Conservation (phyloP, 1,284 basidiomycete genomes). For the Marasmius tenuissimus region DNA sequence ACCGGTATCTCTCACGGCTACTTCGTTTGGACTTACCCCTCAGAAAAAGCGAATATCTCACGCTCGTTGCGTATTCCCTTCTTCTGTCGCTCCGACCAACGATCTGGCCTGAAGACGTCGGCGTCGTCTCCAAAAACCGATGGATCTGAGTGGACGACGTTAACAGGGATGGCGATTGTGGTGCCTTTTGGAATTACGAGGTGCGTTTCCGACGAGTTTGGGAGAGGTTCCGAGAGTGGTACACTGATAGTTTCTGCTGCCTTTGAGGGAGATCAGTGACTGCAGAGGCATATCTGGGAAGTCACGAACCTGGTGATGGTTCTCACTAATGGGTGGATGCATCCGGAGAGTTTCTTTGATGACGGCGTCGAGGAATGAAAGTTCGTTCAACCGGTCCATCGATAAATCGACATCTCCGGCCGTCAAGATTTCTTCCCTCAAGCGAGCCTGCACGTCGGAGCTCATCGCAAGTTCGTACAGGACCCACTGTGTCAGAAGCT, state of each 20-base stretch:
- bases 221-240: constrained; percentile 50
- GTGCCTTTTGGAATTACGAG: constrained; percentile 57
- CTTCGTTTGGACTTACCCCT: constrained; percentile 39
- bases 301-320: constrained; percentile 50
- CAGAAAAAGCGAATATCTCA: constrained; percentile 55
- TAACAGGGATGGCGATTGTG: constrained; percentile 52
- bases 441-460: constrained; percentile 41
- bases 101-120: constrained; percentile 51
- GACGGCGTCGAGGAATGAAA: constrained; percentile 53
- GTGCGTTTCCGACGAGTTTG: constrained; percentile 36
- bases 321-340: constrained; percentile 59
- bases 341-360: constrained; percentile 58
- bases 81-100: constrained; percentile 49
- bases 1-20: not conserved
- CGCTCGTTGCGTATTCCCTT: constrained; percentile 30
- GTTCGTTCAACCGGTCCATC: constrained; percentile 48
- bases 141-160: constrained; percentile 54
- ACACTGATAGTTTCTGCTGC: constrained; percentile 45
- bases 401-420: constrained; percentile 38
- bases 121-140: constrained; percentile 59
- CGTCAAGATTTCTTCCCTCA: constrained; percentile 48
- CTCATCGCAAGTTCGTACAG: constrained; percentile 56
- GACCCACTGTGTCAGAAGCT: constrained; percentile 42
- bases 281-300: constrained; percentile 1
- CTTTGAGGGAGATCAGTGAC: constrained; percentile 24